Evolutionary conservation across 371 early-diverging fungal species (phyloP).

Genomic region (Rhizopus arrhizus): DNA sequence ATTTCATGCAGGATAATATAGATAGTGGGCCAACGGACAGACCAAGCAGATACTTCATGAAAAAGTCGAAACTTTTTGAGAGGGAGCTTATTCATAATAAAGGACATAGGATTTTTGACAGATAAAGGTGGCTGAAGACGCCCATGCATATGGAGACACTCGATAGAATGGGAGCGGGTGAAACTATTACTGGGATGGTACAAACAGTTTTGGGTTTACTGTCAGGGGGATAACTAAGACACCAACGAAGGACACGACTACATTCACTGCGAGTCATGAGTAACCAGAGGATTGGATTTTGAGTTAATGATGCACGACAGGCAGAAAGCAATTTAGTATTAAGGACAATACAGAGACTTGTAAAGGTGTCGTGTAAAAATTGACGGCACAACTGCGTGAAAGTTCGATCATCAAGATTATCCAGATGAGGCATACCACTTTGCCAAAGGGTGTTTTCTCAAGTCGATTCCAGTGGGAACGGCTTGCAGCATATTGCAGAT

Average conservation of each 20-base stretch:
- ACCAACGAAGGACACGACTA: conserved; percentile 1
- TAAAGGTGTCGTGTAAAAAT: too few relatives aligned
- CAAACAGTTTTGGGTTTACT: not conserved
- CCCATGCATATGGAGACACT: not conserved
- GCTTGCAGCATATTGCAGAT: too few relatives aligned
- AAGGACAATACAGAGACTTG: not conserved
- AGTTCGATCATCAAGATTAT: too few relatives aligned
- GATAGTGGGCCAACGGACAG: not conserved
- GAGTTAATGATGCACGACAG: not conserved
- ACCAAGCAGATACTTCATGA: not conserved
- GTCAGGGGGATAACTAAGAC: not conserved
- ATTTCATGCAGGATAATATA: not conserved
- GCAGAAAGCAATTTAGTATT: not conserved
- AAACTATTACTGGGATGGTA: not conserved
- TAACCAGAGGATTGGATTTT: not conserved
- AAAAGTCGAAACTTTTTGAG: not conserved
- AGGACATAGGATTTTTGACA: not conserved
- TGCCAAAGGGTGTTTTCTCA: too few relatives aligned
- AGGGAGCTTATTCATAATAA: not conserved
- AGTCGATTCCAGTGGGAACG: too few relatives aligned
- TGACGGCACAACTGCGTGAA: too few relatives aligned
- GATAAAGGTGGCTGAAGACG: not conserved
- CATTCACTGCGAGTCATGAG: not conserved
- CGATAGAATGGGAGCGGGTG: not conserved
- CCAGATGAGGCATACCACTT: too few relatives aligned